Base-by-base conservation (phyloP, 176 grass and related monocot species). In the Lolium multiflorum region DNA sequence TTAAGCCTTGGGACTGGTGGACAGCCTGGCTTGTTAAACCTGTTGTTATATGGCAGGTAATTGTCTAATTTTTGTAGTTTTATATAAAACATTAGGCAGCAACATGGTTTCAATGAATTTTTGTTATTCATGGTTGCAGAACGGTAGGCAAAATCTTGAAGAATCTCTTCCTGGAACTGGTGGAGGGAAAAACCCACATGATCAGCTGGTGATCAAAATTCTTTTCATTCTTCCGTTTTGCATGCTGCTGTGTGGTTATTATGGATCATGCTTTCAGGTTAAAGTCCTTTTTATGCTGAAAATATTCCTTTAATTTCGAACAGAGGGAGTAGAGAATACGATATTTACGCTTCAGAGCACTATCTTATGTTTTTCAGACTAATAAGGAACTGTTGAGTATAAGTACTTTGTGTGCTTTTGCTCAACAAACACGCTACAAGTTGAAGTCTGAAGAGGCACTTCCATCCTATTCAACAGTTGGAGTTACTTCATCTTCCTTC, bases 1-100 rank as follows among this genome's bases (percentile, higher is more conserved):
- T 98, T 56, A 98, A 99, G 50, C 97, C 97, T 38, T 99, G 97
- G 97, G 97, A 99, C 84, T 99, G 97, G 97, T 99, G 89, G 85
- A 94, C 97, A 41, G 92, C 88, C 74, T 99, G 94, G 94, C 88
- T 98, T 79, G 83, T 99, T 80, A 96, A 99, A 88, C 94, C 97
- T 83, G 97, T 99, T n/a, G 90, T 89, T 78, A 68, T 89, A 49
- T 99, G 97, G 94, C 97, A 99, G 97, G 97, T 96, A 81, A 83
- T 82, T 76, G 67, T 11, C n/a, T 74, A 48, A 69, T 73, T 82
- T 37, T 89, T 93, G 77, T 76, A 56, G 41, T 25, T 48, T 57
- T 51, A 25, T 26, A 24, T 69, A 43, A 80, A 83, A 86, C 3
- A 12, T 49, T 28, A 86, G 69, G 35, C 39, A 58, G 28, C 44